These are phyloP conservation scores for Botrytis tulipae DNA, from an alignment of 2,329 filamentous ascomycete species.

Conservation along the genomic window DNA sequence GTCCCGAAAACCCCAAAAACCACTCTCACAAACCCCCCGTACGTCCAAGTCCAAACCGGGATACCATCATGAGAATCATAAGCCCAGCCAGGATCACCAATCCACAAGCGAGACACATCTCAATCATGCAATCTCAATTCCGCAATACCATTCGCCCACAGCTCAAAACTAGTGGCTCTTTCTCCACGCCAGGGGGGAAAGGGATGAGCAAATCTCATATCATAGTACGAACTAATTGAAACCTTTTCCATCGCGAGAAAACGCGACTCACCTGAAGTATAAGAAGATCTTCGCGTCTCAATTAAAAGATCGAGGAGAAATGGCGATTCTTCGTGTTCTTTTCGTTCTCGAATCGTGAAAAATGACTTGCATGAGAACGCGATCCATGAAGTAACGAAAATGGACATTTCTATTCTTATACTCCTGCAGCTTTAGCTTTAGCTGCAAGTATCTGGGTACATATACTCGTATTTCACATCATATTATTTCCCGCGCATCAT, in stretches of 20 bases:
- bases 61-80: background rate
- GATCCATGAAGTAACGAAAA: background rate
- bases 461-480: background rate
- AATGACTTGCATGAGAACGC: background rate
- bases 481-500: background rate
- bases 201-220: background rate
- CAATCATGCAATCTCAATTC: constrained; percentile 10
- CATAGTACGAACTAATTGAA: background rate
- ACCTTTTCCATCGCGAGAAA: background rate
- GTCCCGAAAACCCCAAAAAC: background rate
- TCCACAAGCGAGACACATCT: background rate
- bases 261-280: background rate
- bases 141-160: background rate
- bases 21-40: background rate
- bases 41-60: background rate
- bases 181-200: background rate
- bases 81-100: background rate
- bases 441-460: background rate
- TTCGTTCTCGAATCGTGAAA: background rate
- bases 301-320: background rate
- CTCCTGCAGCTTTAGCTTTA: background rate
- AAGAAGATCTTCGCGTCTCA: background rate
- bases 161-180: background rate
- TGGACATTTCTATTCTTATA: background rate
- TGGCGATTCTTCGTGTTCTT: background rate